A percentile compares a stretch with the other conserved stretches of the same genome.
Evolutionary conservation across 1,284 basidiomycete species (phyloP).

Genomic region (Ustilago curta): DNA sequence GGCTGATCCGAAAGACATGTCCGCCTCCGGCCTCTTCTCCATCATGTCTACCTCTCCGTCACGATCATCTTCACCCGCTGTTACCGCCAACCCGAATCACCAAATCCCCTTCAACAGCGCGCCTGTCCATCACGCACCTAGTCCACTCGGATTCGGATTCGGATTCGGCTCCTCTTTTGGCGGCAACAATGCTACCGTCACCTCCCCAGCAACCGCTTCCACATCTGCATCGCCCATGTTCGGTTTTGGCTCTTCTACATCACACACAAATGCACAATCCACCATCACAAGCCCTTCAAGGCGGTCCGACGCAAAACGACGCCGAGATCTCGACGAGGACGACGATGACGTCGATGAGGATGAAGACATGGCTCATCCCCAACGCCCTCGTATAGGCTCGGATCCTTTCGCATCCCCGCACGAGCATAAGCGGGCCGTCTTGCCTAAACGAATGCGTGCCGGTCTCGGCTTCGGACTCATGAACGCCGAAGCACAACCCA

Average conservation of each 20-base stretch:
- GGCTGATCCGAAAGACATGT: constrained; percentile 12
- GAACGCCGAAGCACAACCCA: constrained; percentile 21
- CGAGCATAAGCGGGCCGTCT: constrained; percentile 30
- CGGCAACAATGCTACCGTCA: constrained; percentile 26
- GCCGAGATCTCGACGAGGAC: constrained; percentile 40
- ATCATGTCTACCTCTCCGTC: constrained; percentile 48
- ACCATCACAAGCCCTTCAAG: constrained; percentile 22
- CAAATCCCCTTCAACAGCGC: constrained; percentile 58
- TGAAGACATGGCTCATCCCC: constrained; percentile 47
- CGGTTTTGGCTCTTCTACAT: constrained; percentile 17
- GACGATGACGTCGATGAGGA: constrained; percentile 46
- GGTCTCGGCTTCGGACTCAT: constrained; percentile 50
- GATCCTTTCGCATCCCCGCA: constrained; percentile 25
- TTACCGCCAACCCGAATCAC: constrained; percentile 40
- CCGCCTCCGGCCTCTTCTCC: constrained; percentile 30
- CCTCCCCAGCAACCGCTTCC: constrained; percentile 19
- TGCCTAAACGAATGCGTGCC: constrained; percentile 55
- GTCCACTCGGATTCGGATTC: constrained; percentile 56
- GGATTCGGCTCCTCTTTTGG: constrained; percentile 57
- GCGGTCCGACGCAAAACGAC: constrained; percentile 47
- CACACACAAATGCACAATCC: constrained; percentile 12
- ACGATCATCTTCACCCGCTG: constrained; percentile 46
- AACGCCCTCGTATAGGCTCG: constrained; percentile 13
- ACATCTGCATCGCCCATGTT: constrained; percentile 24
- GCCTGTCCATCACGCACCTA: constrained; percentile 55